Base-by-base conservation (phyloP, 228 moss, liverwort and hornwort genomes). In the Sphagnum fallax region DNA sequence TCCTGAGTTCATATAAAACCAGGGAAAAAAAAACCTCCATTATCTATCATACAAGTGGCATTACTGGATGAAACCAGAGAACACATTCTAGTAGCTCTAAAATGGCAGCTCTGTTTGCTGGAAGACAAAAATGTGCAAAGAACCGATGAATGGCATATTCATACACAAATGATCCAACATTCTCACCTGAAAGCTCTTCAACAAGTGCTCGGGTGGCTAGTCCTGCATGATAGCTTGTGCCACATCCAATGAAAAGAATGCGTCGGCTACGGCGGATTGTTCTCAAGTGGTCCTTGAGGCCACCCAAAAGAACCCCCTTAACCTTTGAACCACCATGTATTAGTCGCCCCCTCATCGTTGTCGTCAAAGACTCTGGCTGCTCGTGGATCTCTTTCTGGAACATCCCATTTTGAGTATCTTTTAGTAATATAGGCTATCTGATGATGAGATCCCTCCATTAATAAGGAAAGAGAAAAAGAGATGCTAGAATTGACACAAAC, bases 321-420 rank as follows among this genome's bases (percentile, higher is more conserved):
- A 77, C 78, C 79, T 89, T 98, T 50, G 75, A 79, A 63, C 87
- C 91, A 75, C 90, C 98, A 63, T 80, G 81, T 61, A 94, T 98
- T 77, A 98, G 73, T 52, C 98, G 91, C 52, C 98, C 98, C 83
- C 98, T 90, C 83, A 98, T 89, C 65, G 94, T 98, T 16, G 98
- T 98, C 48, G 94, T 98, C 67, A 98, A 78, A 55, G 98, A 98
- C 69, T 98, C 98, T 50, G 98, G 98, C 79, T 98, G 98, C 83
- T 98, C 98, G 67, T 92, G 86, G 51, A 98, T 98, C 74, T 98
- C 98, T 72, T 98, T 98, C 83, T 98, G 87, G 67, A 68, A 51
- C 70, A 60, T 16, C 60, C 7, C 16, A 11, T 14, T 14, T 16
- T 60, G 6, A n/a, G 6, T 14, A 14, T 60, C 8, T 60, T 60